Evolutionary conservation across 1,284 basidiomycete species (phyloP).

Genomic region (Sporisorium sorghi): DNA sequence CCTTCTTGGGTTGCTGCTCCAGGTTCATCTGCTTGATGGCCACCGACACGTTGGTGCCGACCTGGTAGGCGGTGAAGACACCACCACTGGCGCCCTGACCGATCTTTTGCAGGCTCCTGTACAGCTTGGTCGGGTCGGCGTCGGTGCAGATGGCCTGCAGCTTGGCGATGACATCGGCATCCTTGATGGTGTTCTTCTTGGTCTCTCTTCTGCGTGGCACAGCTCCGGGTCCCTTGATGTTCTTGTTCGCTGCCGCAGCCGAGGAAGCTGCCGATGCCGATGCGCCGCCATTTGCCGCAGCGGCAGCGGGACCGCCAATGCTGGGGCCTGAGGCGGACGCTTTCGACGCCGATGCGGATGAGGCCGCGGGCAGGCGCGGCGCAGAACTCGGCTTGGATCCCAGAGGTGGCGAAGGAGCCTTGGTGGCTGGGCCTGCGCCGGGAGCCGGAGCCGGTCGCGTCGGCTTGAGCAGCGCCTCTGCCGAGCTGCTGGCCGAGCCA

Average conservation of each 20-base stretch:
- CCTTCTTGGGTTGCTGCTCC: constrained; percentile 99
- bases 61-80: constrained; percentile 97
- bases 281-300: constrained; percentile 9
- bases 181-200: constrained; percentile 78
- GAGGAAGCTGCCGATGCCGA: constrained; percentile 12
- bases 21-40: constrained; percentile 99
- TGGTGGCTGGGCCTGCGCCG: constrained; percentile 5
- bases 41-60: constrained; percentile 90
- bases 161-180: constrained; percentile 89
- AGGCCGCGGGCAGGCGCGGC: constrained; percentile 5
- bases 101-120: constrained; percentile 93
- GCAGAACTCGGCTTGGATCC: constrained; percentile 19
- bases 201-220: constrained; percentile 79
- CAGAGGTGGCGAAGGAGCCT: constrained; percentile 18
- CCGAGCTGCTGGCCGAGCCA: constrained; percentile 24
- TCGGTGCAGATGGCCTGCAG: constrained; percentile 95
- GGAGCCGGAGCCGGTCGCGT: constrained; percentile 54
- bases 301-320: not conserved
- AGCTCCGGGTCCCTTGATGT: constrained; percentile 30
- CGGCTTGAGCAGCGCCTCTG: constrained; percentile 43
- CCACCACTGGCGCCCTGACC: constrained; percentile 98
- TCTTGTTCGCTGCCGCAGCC: constrained; percentile 22
- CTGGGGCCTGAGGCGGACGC: too few species aligned
- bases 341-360: constrained; percentile 7
- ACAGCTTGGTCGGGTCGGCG: constrained; percentile 93